Evolutionary conservation across 371 early-diverging fungal species (phyloP), one percentile per base, ranked within the genome.

Genomic region (Nematocida major): DNA sequence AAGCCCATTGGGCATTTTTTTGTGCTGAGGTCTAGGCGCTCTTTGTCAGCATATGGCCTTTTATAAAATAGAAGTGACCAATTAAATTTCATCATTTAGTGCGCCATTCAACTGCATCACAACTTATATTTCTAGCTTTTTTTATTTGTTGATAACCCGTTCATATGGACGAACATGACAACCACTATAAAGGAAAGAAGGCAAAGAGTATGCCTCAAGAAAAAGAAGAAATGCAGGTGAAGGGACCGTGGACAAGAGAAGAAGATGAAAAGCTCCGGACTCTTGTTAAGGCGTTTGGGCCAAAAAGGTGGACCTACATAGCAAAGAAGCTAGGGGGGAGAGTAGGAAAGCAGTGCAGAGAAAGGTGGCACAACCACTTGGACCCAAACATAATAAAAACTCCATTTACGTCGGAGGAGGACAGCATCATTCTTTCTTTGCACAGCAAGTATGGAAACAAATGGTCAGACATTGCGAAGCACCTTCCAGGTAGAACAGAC

Each of bases 351-450:
- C 86, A 86, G 73, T 86, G 86, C 67, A 68, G 86, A 59, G 86
- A 86, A 59, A 70, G 86, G 47, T 86, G 86, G 86, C 84, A 86
- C 57, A 85, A 84, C 62, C 86, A 86, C 67, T 59, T 86, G 28
- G 78, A 83, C 59, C 86, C 86, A 30, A 54, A 62, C 11, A 83
- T 86, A 50, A 82, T 66, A n/a, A 86, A 86, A 54, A 78, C 57
- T 7, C 84, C 86, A 38, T 85, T 86, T 63, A 79, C 79, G 42
- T 34, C 54, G 20, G 78, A 81, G 40, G 86, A 86, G 68, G 79
- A 83, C 38, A 24, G 24, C 15, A 49, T 80, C 38, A 84, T 86
- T 20, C 40, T 81, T 7, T 34, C 78, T 11, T 59, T 84, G 38
- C 85, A 86, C 32, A 68, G 42, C 24, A 79, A 69, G 32, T 79